Evolutionary conservation across 768 basidiomycete genomes (phyloP).

Genomic region (Chiua virens): DNA sequence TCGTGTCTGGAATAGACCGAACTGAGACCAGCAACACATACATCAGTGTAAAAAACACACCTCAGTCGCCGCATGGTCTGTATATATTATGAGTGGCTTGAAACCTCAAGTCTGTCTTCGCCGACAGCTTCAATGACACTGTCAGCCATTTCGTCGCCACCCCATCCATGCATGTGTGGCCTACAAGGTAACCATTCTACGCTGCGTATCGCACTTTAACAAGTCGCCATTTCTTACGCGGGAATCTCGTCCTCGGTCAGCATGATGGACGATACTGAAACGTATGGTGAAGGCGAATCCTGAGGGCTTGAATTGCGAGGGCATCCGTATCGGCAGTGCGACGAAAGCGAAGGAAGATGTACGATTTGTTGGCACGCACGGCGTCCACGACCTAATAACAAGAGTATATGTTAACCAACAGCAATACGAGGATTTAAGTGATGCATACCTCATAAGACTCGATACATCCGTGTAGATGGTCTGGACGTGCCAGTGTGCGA

Average conservation of each 20-base stretch:
- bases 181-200: no score
- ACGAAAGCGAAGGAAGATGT: constrained; percentile 10
- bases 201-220: no score
- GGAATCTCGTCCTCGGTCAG: constrained; percentile 33
- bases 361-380: no score
- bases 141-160: no score
- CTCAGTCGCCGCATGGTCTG: constrained; percentile 50
- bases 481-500: constrained; percentile 52
- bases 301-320: no score
- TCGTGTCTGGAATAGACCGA: constrained; percentile 39
- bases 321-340: no score
- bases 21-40: neutral
- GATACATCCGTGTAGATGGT: constrained; percentile 64
- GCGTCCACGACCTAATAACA: no score
- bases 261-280: constrained; percentile 34
- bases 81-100: no score
- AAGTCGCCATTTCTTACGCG: constrained; percentile 29
- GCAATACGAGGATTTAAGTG: neutral
- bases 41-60: constrained; percentile 18
- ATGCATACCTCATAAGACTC: constrained; percentile 46
- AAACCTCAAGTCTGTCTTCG: no score
- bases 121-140: constrained; percentile 15
- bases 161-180: no score
- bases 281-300: constrained; percentile 30
- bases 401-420: neutral